Evolutionary conservation across 1,139 yeast species (phyloP).

Genomic region (Candida anutae): DNA sequence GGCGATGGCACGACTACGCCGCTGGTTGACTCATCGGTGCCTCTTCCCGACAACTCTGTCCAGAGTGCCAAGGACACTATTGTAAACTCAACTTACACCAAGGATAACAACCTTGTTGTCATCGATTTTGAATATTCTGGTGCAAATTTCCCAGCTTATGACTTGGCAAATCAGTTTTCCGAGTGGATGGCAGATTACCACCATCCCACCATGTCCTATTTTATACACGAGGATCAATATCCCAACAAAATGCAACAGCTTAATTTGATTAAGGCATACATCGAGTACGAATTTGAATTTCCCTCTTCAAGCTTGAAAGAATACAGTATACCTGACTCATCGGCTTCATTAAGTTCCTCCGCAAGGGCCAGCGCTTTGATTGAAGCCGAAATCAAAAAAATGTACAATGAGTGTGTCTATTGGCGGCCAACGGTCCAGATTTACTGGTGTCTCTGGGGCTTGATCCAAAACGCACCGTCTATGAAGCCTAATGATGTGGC

Average conservation of each 20-base stretch:
- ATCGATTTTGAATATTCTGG: slow-evolving; percentile 96
- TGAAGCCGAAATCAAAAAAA: slow-evolving; percentile 47
- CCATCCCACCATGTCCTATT: slow-evolving; percentile 54
- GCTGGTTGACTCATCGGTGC: slow-evolving; percentile 7
- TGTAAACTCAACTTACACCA: slow-evolving; percentile 22
- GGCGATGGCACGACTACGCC: slow-evolving; percentile 4
- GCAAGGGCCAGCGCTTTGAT: slow-evolving; percentile 19
- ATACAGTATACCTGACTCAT: slow-evolving; percentile 1
- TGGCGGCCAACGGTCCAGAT: slow-evolving; percentile 83
- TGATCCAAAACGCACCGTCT: slow-evolving; percentile 48
- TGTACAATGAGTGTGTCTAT: slow-evolving; percentile 56
- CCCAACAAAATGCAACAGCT: slow-evolving; percentile 65
- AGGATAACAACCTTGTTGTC: slow-evolving; percentile 75
- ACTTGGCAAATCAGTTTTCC: slow-evolving; percentile 78
- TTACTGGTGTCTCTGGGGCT: slow-evolving; percentile 90
- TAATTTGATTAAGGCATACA: slow-evolving; percentile 68
- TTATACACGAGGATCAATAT: slow-evolving; percentile 45
- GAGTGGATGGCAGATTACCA: slow-evolving; percentile 98
- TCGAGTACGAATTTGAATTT: slow-evolving; percentile 42
- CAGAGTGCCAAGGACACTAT: slow-evolving; percentile 12
- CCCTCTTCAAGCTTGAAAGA: slow-evolving; percentile 28
- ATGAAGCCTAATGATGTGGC: slow-evolving; percentile 8
- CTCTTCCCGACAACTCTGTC: slow-evolving; percentile 19
- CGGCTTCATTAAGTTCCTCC: slow-evolving; percentile 8
- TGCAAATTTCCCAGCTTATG: slow-evolving; percentile 85